Percentiles rank a stretch among this genome's conserved stretches.
These are phyloP conservation scores for Neoscytalidium dimidiatum DNA, from an alignment of 2,329 filamentous ascomycete species.

Conservation along the genomic window DNA sequence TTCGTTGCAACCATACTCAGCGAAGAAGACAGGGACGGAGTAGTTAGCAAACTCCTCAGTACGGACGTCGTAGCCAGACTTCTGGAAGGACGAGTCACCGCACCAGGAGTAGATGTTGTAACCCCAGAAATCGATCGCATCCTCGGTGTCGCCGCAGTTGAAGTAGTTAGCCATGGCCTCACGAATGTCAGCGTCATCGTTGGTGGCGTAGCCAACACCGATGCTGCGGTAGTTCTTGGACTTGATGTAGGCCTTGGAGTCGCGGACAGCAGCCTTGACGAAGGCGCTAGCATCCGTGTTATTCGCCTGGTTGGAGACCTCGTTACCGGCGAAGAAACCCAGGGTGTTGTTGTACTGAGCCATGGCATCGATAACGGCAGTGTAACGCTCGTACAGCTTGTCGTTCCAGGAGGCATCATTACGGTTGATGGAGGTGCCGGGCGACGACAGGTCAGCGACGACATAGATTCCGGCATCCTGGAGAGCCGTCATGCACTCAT, in stretches of 20 bases:
- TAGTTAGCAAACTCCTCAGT: conserved; percentile 86
- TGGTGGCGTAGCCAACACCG: conserved; percentile 93
- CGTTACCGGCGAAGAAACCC: conserved; percentile 98
- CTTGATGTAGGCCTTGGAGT: conserved; percentile 94
- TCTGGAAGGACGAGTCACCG: conserved; percentile 73
- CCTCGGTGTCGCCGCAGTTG: conserved; percentile 71
- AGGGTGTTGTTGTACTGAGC: conserved; percentile 85
- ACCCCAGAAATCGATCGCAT: conserved; percentile 93
- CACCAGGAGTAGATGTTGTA: conserved; percentile 99
- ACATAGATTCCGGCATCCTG: conserved; percentile 90
- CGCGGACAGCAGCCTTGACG: conserved; percentile 96
- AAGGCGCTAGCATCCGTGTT: conserved; percentile 91
- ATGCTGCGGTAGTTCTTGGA: conserved; percentile 73
- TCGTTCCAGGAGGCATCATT: conserved; percentile 77
- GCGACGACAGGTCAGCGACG: conserved; percentile 85
- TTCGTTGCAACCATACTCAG: conserved; percentile 95
- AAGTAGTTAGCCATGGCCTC: conserved; percentile 86
- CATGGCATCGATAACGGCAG: conserved; percentile 77
- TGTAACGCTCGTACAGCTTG: conserved; percentile 78
- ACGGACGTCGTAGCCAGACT: conserved; percentile 79
- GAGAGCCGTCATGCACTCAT: conserved; percentile 80
- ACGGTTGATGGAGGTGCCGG: conserved; percentile 81
- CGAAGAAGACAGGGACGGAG: conserved; percentile 95
- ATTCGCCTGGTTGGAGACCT: conserved; percentile 85
- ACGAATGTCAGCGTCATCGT: conserved; percentile 85